These are phyloP conservation scores for Paraphoma sp. DNA, from an alignment of 2,329 filamentous ascomycete species.

Conservation along the genomic window DNA sequence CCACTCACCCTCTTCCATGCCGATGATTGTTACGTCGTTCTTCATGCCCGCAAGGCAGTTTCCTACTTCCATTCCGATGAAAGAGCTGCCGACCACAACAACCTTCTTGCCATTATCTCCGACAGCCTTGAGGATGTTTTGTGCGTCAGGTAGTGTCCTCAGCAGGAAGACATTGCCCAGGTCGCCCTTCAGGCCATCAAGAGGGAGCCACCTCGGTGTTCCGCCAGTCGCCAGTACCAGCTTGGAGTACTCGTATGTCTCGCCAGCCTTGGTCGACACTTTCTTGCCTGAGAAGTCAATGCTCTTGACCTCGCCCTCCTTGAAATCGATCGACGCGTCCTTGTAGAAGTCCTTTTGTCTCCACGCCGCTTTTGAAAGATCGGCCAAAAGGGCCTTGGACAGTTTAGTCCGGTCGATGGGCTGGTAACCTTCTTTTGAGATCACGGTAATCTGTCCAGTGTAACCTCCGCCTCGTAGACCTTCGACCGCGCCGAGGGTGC, in stretches of 20 bases:
- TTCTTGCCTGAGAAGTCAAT: constrained; percentile 79
- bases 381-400: constrained; percentile 88
- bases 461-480: constrained; percentile 83
- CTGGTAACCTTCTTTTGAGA: constrained; percentile 82
- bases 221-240: constrained; percentile 91
- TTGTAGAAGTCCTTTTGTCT: constrained; percentile 80
- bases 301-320: constrained; percentile 68
- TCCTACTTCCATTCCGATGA: constrained; percentile 98
- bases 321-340: constrained; percentile 62
- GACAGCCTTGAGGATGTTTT: constrained; percentile 79
- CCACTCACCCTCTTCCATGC: constrained; percentile 71
- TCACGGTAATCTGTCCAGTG: constrained; percentile 78
- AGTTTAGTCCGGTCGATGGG: constrained; percentile 95
- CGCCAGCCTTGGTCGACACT: constrained; percentile 76
- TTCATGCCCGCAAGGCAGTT: constrained; percentile 76
- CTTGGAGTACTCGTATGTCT: constrained; percentile 80
- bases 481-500: constrained; percentile 81
- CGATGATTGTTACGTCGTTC: constrained; percentile 85
- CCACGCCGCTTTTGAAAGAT: constrained; percentile 78
- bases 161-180: constrained; percentile 88
- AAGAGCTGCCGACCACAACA: constrained; percentile 88
- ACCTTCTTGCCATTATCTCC: constrained; percentile 87
- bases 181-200: constrained; percentile 81
- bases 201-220: constrained; percentile 73
- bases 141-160: constrained; percentile 76